Evolutionary conservation across 2,329 filamentous ascomycete species (phyloP), one percentile per base, ranked within the genome.

Genomic region (Atkinsonella texensis): DNA sequence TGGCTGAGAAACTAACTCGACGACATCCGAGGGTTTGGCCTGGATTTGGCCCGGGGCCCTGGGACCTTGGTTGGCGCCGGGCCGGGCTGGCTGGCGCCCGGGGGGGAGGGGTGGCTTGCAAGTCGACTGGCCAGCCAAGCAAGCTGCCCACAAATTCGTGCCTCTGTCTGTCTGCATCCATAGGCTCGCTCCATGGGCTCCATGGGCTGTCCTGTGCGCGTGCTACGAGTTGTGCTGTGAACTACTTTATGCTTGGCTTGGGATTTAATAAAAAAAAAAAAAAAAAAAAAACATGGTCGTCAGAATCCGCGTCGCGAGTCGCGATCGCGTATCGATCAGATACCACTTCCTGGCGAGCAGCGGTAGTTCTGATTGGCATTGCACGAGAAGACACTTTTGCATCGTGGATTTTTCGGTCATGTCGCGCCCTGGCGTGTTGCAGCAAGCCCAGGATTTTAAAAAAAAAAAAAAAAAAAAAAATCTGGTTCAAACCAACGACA

Each of bases 11-110:
- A 23, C 20, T 23, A 32, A 48, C 38, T 35, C 38, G 38, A 42
- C 47, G 47, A 49, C 35, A n/a, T 40, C 47, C 28, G 39, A 15
- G 50, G 45, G 33, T 32, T 50, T 33, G 48, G 15, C 42, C 43
- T 51, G 49, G 50, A 11, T 46, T 41, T 23, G 40, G 28, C 31
- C 48, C 28, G 31, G 43, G 23, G 49, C 12, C 42, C 35, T 46
- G 44, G 46, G n/a, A 42, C 33, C 42, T 38, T 44, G 41, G 45
- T 28, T 46, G 32, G 38, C 31, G 45, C 33, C 49, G 41, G 35
- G 41, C 46, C 33, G 39, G 48, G 48, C 48, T 50, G 35, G 23
- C 43, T 39, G 35, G 46, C 28, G 31, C 12, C 10, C 12, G 38
- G 48, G 43, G 46, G 35, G 32, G 38, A 38, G 43, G 46, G 28